Conservation (phyloP, 2,329 filamentous ascomycete genomes). For the Arthrobotrys megalospora region DNA sequence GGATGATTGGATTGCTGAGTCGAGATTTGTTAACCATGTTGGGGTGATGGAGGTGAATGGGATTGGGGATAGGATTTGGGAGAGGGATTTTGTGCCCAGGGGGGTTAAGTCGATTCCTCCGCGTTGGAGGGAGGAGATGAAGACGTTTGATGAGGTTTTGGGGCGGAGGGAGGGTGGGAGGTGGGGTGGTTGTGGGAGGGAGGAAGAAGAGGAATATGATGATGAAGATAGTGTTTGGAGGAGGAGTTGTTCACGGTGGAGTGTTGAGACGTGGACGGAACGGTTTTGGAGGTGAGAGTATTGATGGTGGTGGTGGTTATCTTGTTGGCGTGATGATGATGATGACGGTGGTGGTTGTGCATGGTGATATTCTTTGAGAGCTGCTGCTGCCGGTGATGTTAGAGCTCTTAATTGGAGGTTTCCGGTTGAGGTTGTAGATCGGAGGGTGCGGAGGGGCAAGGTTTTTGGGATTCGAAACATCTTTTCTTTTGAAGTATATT, state of each 20-base stretch:
- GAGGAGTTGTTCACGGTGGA: not conserved
- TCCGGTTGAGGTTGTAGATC: not conserved
- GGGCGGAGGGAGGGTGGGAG: conserved; percentile 1
- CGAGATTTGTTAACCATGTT: conserved; percentile 28
- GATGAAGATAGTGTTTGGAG: not conserved
- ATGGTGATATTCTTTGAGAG: not conserved
- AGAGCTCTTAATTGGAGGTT: not conserved
- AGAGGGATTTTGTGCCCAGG: conserved; percentile 17
- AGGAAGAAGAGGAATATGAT: too few relatives aligned
- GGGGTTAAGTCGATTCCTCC: conserved; percentile 45
- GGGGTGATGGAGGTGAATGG: conserved; percentile 29
- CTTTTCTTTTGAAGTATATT: conserved; percentile 17
- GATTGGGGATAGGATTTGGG: conserved; percentile 28
- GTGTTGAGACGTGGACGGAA: not conserved
- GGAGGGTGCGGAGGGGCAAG: not conserved
- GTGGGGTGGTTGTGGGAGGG: not conserved
- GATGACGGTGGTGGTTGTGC: conserved; percentile 7
- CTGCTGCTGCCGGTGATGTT: conserved; percentile 25
- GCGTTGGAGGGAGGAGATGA: conserved; percentile 25
- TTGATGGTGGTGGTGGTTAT: not conserved
- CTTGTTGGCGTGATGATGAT: not conserved
- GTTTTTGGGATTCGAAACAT: conserved; percentile 1
- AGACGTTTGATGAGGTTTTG: conserved; percentile 9
- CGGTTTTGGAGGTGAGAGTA: conserved; percentile 13
- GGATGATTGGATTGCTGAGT: conserved; percentile 30